Conservation (phyloP, 1,284 basidiomycete genomes). For the Naganishia cerealis region DNA sequence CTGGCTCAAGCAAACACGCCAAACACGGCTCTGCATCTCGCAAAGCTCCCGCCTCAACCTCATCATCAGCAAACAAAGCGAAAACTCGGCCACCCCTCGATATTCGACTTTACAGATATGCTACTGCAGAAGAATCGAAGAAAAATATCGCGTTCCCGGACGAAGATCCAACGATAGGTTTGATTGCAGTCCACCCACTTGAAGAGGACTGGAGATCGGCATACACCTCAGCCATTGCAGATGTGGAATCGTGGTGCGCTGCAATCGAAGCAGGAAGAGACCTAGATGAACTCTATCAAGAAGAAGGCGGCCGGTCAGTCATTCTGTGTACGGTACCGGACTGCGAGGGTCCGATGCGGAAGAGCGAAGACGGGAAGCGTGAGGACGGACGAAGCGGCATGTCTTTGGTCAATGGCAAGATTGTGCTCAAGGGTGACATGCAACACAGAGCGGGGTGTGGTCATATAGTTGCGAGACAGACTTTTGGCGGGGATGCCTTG, state of each 20-base stretch:
- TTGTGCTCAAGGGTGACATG: slow-evolving; percentile 28
- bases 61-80: slow-evolving; percentile 26
- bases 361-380: slow-evolving; percentile 50
- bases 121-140: slow-evolving; percentile 26
- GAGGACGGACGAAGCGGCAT: slow-evolving; percentile 51
- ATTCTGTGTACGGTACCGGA: slow-evolving; percentile 51
- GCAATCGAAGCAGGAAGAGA: slow-evolving; percentile 24
- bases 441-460: slow-evolving; percentile 50
- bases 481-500: slow-evolving; percentile 23
- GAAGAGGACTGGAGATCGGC: slow-evolving; percentile 32
- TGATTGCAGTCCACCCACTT: slow-evolving; percentile 42
- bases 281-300: slow-evolving; percentile 38
- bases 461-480: slow-evolving; percentile 38
- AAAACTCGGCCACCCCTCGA: slow-evolving; percentile 46
- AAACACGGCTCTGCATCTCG: slow-evolving; percentile 31
- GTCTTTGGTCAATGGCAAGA: slow-evolving; percentile 35
- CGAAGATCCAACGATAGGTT: slow-evolving; percentile 42
- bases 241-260: slow-evolving; percentile 25
- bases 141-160: slow-evolving; percentile 29
- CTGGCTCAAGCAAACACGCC: slow-evolving; percentile 36
- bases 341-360: slow-evolving; percentile 50
- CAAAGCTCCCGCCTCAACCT: neutral
- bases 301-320: slow-evolving; percentile 41
- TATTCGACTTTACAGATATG: slow-evolving; percentile 50
- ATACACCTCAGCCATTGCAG: slow-evolving; percentile 31